These are phyloP conservation scores for Zasmidium angulare DNA, from an alignment of 2,329 filamentous ascomycete genomes.

Conservation along the genomic window DNA sequence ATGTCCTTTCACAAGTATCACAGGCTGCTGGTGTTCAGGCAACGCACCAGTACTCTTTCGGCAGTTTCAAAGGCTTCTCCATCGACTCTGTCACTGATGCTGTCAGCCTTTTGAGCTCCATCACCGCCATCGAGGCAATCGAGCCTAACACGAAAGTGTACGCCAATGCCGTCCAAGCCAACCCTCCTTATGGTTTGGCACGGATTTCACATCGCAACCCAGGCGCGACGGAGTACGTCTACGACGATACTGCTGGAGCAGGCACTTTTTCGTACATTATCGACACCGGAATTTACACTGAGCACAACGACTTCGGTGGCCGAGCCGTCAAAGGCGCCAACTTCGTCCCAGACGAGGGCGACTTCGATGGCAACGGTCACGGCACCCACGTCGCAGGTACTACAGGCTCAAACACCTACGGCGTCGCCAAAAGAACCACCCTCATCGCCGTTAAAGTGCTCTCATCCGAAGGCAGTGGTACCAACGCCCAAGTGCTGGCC, in stretches of 20 bases:
- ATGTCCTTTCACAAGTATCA: constrained; percentile 19
- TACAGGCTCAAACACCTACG: constrained; percentile 60
- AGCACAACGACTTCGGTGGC: constrained; percentile 29
- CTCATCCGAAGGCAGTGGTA: constrained; percentile 45
- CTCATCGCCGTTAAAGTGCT: constrained; percentile 54
- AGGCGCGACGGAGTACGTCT: constrained; percentile 38
- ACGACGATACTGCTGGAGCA: constrained; percentile 39
- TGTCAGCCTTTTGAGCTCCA: constrained; percentile 29
- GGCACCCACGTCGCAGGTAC: constrained; percentile 65
- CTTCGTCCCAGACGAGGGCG: constrained; percentile 23
- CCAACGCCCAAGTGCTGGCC: constrained; percentile 48
- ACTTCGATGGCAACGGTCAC: constrained; percentile 57
- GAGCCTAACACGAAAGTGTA: constrained; percentile 41
- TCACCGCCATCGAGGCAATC: constrained; percentile 37
- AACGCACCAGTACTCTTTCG: constrained; percentile 39
- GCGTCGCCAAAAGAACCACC: constrained; percentile 52
- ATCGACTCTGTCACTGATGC: constrained; percentile 36
- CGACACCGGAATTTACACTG: constrained; percentile 24
- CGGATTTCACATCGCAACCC: constrained; percentile 39
- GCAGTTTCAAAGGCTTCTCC: constrained; percentile 41
- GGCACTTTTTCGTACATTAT: constrained; percentile 28
- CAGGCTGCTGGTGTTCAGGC: constrained; percentile 17
- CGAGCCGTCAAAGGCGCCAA: constrained; percentile 25
- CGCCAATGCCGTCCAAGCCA: constrained; percentile 39
- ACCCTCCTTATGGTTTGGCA: constrained; percentile 43